These are phyloP conservation scores for Diplodia corticola DNA, from an alignment of 2,329 filamentous ascomycete species.

Conservation along the genomic window DNA sequence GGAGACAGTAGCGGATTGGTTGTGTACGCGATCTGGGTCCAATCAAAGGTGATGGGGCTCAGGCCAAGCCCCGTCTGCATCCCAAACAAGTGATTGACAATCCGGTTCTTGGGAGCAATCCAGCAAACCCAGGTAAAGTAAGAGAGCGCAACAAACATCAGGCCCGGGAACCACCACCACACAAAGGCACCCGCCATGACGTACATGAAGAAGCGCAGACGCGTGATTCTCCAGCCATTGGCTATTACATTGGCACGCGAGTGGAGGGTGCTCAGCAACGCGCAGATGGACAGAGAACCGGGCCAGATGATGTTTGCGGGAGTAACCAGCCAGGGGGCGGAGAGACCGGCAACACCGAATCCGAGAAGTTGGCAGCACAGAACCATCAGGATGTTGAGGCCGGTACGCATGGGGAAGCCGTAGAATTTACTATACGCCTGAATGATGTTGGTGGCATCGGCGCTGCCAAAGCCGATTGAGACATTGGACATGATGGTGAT, in stretches of 20 bases:
- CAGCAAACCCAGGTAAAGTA: slow-evolving; percentile 33
- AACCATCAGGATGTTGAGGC: slow-evolving; percentile 29
- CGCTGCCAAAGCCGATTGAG: slow-evolving; percentile 44
- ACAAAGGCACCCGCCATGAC: slow-evolving; percentile 29
- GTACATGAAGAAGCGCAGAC: slow-evolving; percentile 31
- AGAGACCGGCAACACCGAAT: slow-evolving; percentile 31
- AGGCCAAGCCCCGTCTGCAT: slow-evolving; percentile 30
- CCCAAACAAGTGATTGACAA: slow-evolving; percentile 35
- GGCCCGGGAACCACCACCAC: slow-evolving; percentile 34
- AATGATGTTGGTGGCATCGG: slow-evolving; percentile 74
- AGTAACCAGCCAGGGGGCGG: slow-evolving; percentile 29
- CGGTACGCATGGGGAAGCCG: slow-evolving; percentile 38
- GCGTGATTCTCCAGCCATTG: slow-evolving; percentile 31
- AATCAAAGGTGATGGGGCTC: slow-evolving; percentile 32
- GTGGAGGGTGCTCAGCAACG: slow-evolving; percentile 32
- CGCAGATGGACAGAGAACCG: slow-evolving; percentile 28
- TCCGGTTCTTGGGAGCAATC: slow-evolving; percentile 31
- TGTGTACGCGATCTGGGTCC: slow-evolving; percentile 28
- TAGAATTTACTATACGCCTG: slow-evolving; percentile 72
- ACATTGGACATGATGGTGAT: slow-evolving; percentile 67
- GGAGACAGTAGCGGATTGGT: slow-evolving; percentile 32
- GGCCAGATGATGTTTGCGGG: slow-evolving; percentile 34
- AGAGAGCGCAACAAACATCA: slow-evolving; percentile 27
- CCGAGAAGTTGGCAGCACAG: slow-evolving; percentile 24
- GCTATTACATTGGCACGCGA: slow-evolving; percentile 28